Evolutionary conservation across 305 asterid genomes (phyloP).

Genomic region (Fraxinus platypoda): DNA sequence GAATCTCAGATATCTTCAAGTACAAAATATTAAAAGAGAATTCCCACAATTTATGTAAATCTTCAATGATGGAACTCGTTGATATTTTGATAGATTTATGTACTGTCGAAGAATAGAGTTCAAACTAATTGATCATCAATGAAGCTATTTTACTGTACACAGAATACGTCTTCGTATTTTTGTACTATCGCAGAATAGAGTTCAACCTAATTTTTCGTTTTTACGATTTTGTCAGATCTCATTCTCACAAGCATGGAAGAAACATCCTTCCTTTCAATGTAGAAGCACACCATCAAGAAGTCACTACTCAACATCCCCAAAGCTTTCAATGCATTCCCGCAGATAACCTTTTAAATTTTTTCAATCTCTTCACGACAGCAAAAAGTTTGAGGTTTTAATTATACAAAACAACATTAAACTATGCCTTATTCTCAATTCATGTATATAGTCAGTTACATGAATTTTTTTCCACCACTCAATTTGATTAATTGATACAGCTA

Average conservation of each 20-base stretch:
- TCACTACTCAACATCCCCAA: neutral
- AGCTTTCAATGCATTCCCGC: neutral
- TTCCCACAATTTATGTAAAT: neutral
- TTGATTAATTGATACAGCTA: neutral
- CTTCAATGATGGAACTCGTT: neutral
- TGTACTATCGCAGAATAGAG: neutral
- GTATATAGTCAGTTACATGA: neutral
- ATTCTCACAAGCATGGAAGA: neutral
- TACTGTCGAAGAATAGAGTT: neutral
- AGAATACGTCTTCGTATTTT: neutral
- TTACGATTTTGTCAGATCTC: neutral
- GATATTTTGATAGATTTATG: neutral
- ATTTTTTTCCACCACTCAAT: neutral
- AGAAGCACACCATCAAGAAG: neutral
- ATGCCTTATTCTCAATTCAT: neutral
- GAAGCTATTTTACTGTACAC: neutral
- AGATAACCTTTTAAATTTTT: neutral
- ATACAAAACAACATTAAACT: neutral
- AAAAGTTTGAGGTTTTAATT: neutral
- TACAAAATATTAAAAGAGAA: neutral
- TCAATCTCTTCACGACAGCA: neutral
- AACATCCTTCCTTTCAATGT: neutral
- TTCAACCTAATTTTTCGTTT: neutral
- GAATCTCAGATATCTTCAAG: neutral
- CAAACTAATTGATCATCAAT: neutral